Evolutionary conservation across 768 basidiomycete genomes (phyloP).

Genomic region (Leccinum boreale): DNA sequence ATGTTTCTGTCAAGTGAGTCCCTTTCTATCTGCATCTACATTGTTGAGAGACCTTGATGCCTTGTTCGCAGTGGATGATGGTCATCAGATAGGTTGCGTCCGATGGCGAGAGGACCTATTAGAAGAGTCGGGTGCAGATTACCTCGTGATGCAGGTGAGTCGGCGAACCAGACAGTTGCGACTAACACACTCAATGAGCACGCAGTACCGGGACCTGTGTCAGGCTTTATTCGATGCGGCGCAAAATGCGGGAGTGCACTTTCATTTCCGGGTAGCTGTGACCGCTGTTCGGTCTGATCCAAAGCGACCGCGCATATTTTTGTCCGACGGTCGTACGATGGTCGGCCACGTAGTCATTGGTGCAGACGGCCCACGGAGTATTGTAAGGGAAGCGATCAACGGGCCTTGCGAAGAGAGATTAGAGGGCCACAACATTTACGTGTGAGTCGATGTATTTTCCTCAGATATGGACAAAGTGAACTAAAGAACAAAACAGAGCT

Average conservation of each 20-base stretch:
- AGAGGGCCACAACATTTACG: slow-evolving; percentile 41
- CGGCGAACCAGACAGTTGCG: neutral
- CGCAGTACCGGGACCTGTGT: slow-evolving; percentile 54
- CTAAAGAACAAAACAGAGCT: slow-evolving; percentile 36
- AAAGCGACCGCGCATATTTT: slow-evolving; percentile 27
- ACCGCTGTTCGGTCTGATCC: slow-evolving; percentile 31
- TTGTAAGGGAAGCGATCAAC: slow-evolving; percentile 35
- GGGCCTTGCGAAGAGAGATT: slow-evolving; percentile 29
- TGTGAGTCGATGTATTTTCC: slow-evolving; percentile 32
- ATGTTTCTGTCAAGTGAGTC: slow-evolving; percentile 25
- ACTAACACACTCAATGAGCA: neutral
- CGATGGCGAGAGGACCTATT: slow-evolving; percentile 50
- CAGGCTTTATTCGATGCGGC: slow-evolving; percentile 48
- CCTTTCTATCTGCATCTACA: neutral
- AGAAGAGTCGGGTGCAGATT: slow-evolving; percentile 51
- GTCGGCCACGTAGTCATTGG: slow-evolving; percentile 56
- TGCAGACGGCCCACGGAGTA: slow-evolving; percentile 57
- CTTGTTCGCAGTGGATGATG: slow-evolving; percentile 38
- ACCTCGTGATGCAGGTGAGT: slow-evolving; percentile 48
- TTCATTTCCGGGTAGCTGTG: slow-evolving; percentile 44
- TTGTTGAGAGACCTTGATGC: neutral
- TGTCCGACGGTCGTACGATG: slow-evolving; percentile 45
- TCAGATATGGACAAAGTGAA: neutral
- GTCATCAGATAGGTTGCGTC: slow-evolving; percentile 43
- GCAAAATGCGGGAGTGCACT: slow-evolving; percentile 45